Conservation (phyloP, 2,329 filamentous ascomycete species). For the Colletotrichum scovillei region DNA sequence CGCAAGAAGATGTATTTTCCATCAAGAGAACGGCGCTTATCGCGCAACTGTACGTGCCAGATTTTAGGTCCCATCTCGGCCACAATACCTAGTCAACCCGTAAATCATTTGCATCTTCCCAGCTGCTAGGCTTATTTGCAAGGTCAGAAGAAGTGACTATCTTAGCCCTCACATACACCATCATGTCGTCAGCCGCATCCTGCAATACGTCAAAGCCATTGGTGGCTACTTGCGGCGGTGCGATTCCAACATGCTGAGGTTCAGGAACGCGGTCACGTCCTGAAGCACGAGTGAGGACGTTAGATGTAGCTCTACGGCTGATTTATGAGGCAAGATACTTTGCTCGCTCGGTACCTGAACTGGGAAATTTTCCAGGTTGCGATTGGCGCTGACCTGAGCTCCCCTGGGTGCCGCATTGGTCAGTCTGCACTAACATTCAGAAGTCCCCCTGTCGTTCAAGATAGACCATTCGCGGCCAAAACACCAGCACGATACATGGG, state of each 20-base stretch:
- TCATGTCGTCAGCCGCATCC: background rate
- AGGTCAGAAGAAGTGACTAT: background rate
- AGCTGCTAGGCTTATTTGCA: background rate
- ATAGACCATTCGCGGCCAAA: background rate
- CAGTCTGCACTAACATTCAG: slow-evolving; percentile 5
- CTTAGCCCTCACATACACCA: background rate
- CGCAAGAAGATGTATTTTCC: background rate
- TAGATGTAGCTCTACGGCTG: background rate
- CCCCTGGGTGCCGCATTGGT: slow-evolving; percentile 12
- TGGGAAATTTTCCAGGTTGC: slow-evolving; percentile 13
- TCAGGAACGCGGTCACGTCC: slow-evolving; percentile 4
- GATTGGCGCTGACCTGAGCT: background rate
- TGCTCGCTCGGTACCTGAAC: background rate
- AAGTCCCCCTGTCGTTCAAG: background rate
- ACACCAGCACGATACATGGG: background rate
- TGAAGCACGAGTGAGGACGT: background rate
- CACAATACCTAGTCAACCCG: background rate
- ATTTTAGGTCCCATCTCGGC: background rate
- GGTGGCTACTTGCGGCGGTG: slow-evolving; percentile 1
- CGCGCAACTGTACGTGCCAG: background rate
- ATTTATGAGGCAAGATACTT: background rate
- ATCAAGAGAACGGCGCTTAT: background rate
- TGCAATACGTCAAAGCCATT: background rate
- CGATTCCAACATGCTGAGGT: background rate
- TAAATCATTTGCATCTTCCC: background rate